Conservation (phyloP, 306 rosid genomes). For the Alnus rubra region DNA sequence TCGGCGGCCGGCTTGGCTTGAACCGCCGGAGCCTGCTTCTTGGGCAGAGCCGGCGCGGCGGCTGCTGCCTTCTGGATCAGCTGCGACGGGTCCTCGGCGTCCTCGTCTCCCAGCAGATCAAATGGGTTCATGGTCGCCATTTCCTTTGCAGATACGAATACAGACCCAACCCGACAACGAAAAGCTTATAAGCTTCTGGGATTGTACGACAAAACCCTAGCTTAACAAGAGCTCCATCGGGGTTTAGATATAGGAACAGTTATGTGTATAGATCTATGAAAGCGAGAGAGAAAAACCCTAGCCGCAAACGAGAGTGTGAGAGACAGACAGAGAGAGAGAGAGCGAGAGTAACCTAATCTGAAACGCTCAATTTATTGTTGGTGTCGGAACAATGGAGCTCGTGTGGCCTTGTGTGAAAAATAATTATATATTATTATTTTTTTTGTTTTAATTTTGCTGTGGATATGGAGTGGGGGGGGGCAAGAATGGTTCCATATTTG, state of each 20-base stretch:
- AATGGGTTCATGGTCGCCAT: conserved; percentile 91
- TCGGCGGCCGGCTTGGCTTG: conserved; percentile 39
- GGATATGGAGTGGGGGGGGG: too few species aligned
- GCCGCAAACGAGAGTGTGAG: conserved; percentile 54
- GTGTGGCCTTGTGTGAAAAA: neutral
- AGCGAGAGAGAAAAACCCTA: conserved; percentile 55
- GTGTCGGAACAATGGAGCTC: conserved; percentile 11
- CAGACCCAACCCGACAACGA: neutral
- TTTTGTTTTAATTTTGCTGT: neutral
- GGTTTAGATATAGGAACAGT: neutral
- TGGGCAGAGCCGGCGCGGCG: conserved; percentile 26
- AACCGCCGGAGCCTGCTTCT: conserved; percentile 41
- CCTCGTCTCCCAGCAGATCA: conserved; percentile 84
- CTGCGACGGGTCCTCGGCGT: conserved; percentile 90
- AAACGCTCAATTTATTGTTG: conserved; percentile 32
- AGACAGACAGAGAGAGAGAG: conserved; percentile 8
- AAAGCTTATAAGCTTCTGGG: neutral
- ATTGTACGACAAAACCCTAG: conserved; percentile 32
- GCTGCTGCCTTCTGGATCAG: conserved; percentile 48
- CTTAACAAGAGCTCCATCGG: conserved; percentile 46
- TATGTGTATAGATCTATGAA: conserved; percentile 4
- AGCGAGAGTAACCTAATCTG: conserved; percentile 44
- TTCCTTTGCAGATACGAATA: neutral
- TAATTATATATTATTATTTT: neutral
- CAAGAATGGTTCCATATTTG: neutral